Evolutionary conservation across 2,329 filamentous ascomycete genomes (phyloP).

Genomic region (Alternaria angustiovoidea): DNA sequence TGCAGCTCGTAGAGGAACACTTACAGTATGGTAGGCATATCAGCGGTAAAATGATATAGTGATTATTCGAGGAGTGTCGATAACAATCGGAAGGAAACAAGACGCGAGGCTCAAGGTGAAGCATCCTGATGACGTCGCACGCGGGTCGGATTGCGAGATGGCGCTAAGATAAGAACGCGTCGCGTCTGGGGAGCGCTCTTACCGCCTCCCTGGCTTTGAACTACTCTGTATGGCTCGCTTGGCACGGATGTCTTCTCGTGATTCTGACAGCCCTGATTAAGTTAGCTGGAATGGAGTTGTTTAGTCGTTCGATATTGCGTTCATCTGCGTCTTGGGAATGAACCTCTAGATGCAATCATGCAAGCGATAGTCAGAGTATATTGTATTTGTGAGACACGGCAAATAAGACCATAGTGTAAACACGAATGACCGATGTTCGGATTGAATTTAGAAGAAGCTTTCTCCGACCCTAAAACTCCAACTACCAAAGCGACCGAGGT

Average conservation of each 20-base stretch:
- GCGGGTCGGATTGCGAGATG: not conserved
- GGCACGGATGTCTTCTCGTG: not conserved
- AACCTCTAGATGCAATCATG: not conserved
- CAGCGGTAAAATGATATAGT: not conserved
- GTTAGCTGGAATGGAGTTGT: not conserved
- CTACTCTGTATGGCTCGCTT: not conserved
- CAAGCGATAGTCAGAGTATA: not conserved
- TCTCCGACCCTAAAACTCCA: not conserved
- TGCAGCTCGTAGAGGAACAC: not conserved
- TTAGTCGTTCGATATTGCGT: not conserved
- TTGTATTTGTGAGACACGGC: not conserved
- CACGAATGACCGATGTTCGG: not conserved
- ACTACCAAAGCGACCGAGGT: not conserved
- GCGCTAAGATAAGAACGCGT: slow-evolving; percentile 4
- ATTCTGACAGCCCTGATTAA: not conserved
- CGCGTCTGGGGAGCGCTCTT: not conserved
- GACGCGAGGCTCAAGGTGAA: not conserved
- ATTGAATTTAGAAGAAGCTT: not conserved
- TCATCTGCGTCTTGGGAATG: not conserved
- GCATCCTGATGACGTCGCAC: not conserved
- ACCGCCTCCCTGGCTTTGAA: not conserved
- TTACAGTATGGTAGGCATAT: slow-evolving; percentile 58
- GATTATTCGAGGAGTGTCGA: not conserved
- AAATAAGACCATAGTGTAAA: not conserved
- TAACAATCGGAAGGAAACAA: not conserved